Conservation (phyloP, 306 rosid species). For the Gastrolobium villosum region DNA sequence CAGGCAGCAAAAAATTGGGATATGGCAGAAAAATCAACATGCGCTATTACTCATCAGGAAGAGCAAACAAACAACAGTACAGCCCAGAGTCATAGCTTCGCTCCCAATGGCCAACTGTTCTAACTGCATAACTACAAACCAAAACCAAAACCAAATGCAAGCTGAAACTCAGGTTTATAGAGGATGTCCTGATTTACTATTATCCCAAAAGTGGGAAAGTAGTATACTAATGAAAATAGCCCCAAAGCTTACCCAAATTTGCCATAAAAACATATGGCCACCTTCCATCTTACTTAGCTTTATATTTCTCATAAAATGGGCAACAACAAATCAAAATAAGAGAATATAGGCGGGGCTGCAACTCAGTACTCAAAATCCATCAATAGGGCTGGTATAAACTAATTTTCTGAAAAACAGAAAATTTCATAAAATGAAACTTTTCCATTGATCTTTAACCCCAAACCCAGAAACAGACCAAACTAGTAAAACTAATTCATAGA, state of each 20-base stretch:
- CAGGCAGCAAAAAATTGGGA: constrained; percentile 2
- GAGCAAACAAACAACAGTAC: constrained; percentile 7
- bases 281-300: constrained; percentile 6
- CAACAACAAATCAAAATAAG: not conserved
- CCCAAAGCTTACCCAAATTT: constrained; percentile 1
- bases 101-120: constrained; percentile 29
- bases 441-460: not conserved
- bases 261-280: not conserved
- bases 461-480: not conserved
- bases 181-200: constrained; percentile 1
- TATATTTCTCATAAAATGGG: not conserved
- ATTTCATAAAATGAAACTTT: not conserved
- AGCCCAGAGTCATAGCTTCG: constrained; percentile 13
- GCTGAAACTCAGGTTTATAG: constrained; percentile 8
- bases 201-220: not conserved
- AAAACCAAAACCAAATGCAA: constrained; percentile 9
- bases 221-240: not conserved
- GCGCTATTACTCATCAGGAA: not conserved
- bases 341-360: not conserved
- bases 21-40: constrained; percentile 19
- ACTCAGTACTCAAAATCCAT: constrained; percentile 10
- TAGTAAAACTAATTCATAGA: constrained; percentile 7
- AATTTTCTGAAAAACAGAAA: not conserved
- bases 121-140: constrained; percentile 4
- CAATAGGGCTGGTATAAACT: not conserved